Evolutionary conservation across 345 rosid species (phyloP).

Genomic region (Psidium guajava): DNA sequence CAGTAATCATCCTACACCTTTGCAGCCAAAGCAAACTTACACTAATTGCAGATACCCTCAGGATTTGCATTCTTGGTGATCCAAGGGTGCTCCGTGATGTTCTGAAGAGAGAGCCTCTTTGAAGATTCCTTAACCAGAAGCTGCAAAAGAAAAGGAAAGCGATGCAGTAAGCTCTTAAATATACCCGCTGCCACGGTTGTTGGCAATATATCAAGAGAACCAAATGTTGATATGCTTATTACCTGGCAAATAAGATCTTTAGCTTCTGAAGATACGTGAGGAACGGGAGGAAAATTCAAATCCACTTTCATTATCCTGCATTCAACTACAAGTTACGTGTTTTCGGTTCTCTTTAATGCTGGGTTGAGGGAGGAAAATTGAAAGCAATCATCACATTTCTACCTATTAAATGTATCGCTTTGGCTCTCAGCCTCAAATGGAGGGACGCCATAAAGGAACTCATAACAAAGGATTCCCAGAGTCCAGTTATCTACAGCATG

Average conservation of each 20-base stretch:
- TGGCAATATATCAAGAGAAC: not conserved
- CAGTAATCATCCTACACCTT: not conserved
- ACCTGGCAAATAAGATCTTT: slow-evolving; percentile 59
- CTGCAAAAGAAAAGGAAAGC: slow-evolving; percentile 27
- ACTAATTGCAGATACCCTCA: slow-evolving; percentile 28
- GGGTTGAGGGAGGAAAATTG: not conserved
- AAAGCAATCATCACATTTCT: not conserved
- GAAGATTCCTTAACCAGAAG: slow-evolving; percentile 84
- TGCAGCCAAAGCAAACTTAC: not conserved
- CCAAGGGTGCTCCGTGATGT: slow-evolving; percentile 89
- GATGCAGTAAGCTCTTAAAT: not conserved
- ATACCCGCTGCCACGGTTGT: not conserved
- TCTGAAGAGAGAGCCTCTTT: slow-evolving; percentile 66
- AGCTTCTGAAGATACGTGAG: slow-evolving; percentile 59
- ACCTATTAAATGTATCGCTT: slow-evolving; percentile 76
- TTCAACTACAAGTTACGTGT: not conserved
- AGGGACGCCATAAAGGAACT: slow-evolving; percentile 86
- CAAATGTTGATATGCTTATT: not conserved
- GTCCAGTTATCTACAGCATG: slow-evolving; percentile 97
- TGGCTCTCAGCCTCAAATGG: slow-evolving; percentile 93
- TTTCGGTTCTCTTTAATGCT: not conserved
- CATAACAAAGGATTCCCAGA: slow-evolving; percentile 81
- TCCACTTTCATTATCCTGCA: slow-evolving; percentile 77
- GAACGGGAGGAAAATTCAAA: slow-evolving; percentile 60
- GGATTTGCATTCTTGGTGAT: slow-evolving; percentile 73